Conservation (phyloP, 2,329 filamentous ascomycete species). For the Xylariaceae sp. region DNA sequence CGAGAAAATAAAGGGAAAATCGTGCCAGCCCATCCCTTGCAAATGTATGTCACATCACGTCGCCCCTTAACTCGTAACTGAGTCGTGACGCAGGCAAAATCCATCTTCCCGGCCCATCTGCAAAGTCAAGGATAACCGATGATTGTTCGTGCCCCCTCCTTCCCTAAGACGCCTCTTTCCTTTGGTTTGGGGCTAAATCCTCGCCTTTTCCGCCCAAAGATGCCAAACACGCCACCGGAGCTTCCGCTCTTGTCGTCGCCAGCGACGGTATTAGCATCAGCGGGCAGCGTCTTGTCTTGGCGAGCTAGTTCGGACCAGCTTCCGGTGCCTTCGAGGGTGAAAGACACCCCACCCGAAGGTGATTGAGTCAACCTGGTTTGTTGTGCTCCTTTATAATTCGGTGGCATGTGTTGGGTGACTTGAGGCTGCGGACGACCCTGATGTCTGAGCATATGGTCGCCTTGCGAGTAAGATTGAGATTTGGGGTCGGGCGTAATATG, state of each 20-base stretch:
- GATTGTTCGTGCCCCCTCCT: conserved; percentile 84
- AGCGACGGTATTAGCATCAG: conserved; percentile 54
- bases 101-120: conserved; percentile 4
- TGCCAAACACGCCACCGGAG: conserved; percentile 79
- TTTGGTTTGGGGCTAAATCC: conserved; percentile 91
- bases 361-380: conserved; percentile 62
- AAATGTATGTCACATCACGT: background rate
- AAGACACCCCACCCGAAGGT: conserved; percentile 79
- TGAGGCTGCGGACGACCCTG: conserved; percentile 19
- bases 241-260: conserved; percentile 51
- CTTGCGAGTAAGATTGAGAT: conserved; percentile 10
- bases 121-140: conserved; percentile 50
- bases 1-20: conserved; percentile 11
- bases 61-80: conserved; percentile 22
- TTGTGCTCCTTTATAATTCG: conserved; percentile 46
- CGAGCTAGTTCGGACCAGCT: conserved; percentile 90
- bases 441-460: conserved; percentile 11
- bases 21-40: background rate
- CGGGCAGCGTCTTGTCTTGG: conserved; percentile 70
- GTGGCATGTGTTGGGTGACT: conserved; percentile 34
- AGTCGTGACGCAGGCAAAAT: conserved; percentile 19
- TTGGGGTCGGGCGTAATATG: conserved; percentile 19
- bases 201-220: conserved; percentile 84
- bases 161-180: conserved; percentile 88
- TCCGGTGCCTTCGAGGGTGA: conserved; percentile 82